Percentiles rank a stretch among this genome's conserved stretches.
These are phyloP conservation scores for Penicillium sclerotiorum DNA, from an alignment of 2,329 filamentous ascomycete species.

Conservation along the genomic window DNA sequence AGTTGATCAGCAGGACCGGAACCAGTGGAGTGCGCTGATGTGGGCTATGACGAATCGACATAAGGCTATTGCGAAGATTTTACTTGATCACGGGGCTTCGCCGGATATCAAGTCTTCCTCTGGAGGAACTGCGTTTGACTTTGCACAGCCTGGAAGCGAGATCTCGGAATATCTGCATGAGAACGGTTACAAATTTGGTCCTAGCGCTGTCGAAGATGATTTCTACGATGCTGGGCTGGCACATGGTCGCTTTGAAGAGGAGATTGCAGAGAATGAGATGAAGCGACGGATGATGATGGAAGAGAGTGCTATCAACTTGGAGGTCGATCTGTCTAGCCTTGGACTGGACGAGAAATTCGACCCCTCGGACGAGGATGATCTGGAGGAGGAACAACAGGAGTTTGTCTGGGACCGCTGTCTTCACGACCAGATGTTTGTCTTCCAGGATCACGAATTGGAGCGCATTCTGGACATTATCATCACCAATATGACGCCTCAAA, in stretches of 20 bases:
- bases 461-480: slow-evolving; percentile 94
- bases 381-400: slow-evolving; percentile 86
- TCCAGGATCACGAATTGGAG: slow-evolving; percentile 90
- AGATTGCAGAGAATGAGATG: slow-evolving; percentile 95
- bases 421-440: slow-evolving; percentile 99
- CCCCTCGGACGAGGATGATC: slow-evolving; percentile 77
- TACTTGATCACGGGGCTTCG: slow-evolving; percentile 93
- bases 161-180: slow-evolving; percentile 95
- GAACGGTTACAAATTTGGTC: slow-evolving; percentile 74
- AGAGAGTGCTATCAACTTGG: slow-evolving; percentile 94
- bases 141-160: slow-evolving; percentile 91
- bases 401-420: slow-evolving; percentile 95
- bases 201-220: slow-evolving; percentile 62
- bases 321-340: slow-evolving; percentile 93
- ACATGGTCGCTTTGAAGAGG: slow-evolving; percentile 93
- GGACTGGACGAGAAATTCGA: slow-evolving; percentile 95
- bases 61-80: slow-evolving; percentile 89
- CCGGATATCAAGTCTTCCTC: slow-evolving; percentile 93
- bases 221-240: slow-evolving; percentile 93
- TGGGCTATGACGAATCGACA: slow-evolving; percentile 99
- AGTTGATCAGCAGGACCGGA: slow-evolving; percentile 91
- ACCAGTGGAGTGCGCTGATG: slow-evolving; percentile 97
- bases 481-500: slow-evolving; percentile 95
- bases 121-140: slow-evolving; percentile 92
- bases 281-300: slow-evolving; percentile 94